A percentile compares a stretch with the other conserved stretches of the same genome.
Conservation (phyloP, 164 flowering plant genomes). For the Houttuynia cordata region DNA sequence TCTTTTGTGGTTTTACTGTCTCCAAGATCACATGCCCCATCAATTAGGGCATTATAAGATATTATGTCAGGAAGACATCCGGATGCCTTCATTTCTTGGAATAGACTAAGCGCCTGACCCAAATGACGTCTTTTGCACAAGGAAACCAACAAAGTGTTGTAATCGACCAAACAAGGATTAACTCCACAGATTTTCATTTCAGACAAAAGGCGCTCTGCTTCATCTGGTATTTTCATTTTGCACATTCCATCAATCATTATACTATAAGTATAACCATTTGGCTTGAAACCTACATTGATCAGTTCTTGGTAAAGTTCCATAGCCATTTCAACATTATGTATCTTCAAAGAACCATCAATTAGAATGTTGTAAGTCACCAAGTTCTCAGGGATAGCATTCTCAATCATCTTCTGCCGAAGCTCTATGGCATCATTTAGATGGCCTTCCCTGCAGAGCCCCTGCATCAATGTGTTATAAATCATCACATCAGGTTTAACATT, state of each 20-base stretch:
- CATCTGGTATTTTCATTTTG: conserved; percentile 32
- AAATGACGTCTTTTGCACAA: conserved; percentile 40
- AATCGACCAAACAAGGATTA: conserved; percentile 35
- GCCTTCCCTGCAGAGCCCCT: conserved; percentile 49
- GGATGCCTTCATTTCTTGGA: conserved; percentile 34
- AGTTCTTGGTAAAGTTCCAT: conserved; percentile 39
- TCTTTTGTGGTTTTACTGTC: conserved; percentile 35
- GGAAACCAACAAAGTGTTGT: conserved; percentile 38
- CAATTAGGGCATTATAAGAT: conserved; percentile 43
- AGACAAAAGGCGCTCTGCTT: conserved; percentile 45
- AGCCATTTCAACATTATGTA: conserved; percentile 28
- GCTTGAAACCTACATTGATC: conserved; percentile 28
- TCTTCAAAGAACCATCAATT: conserved; percentile 36
- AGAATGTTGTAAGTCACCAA: conserved; percentile 34
- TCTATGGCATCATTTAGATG: conserved; percentile 34
- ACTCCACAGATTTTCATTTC: conserved; percentile 32
- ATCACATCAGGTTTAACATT: conserved; percentile 30
- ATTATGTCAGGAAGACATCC: conserved; percentile 36
- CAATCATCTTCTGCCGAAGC: conserved; percentile 32
- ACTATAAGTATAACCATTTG: conserved; percentile 35
- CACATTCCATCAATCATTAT: conserved; percentile 53
- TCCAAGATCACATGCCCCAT: conserved; percentile 38
- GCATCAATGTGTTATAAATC: conserved; percentile 36
- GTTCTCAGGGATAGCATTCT: conserved; percentile 19
- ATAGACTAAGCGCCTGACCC: conserved; percentile 41